Percentiles rank a stretch among this genome's conserved stretches.
Evolutionary conservation across 352 stramenopile genomes (phyloP).

Genomic region (Phytopythium helicoides): DNA sequence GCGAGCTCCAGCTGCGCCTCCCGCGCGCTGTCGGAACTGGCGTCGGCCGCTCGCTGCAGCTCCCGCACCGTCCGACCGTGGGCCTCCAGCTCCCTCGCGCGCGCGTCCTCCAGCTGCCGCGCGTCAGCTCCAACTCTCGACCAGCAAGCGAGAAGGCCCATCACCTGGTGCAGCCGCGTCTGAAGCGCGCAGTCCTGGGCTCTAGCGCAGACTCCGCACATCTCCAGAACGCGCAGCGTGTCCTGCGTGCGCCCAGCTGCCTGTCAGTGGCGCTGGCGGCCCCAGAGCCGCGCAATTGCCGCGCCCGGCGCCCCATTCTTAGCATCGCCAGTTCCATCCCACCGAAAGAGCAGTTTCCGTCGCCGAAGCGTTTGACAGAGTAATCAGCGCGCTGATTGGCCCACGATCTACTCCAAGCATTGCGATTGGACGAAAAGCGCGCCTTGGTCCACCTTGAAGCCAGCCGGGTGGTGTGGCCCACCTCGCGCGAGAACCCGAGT

Average conservation of each 20-base stretch:
- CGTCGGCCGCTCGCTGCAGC: constrained; percentile 33
- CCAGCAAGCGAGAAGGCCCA: neutral
- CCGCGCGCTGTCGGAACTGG: constrained; percentile 14
- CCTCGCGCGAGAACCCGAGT: constrained; percentile 6
- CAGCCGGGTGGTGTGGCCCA: constrained; percentile 4
- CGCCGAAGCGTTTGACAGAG: too few relatives aligned
- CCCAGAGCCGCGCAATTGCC: too few relatives aligned
- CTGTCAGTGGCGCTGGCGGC: too few relatives aligned
- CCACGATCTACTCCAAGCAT: too few relatives aligned
- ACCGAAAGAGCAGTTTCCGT: too few relatives aligned
- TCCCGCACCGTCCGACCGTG: constrained; percentile 36
- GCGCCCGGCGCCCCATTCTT: too few relatives aligned
- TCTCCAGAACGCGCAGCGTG: too few relatives aligned
- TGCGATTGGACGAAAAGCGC: neutral
- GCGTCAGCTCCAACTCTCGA: neutral
- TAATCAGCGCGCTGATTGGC: too few relatives aligned
- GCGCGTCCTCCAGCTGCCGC: constrained; percentile 36
- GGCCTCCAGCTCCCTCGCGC: constrained; percentile 43
- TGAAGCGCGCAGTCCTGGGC: constrained; percentile 25
- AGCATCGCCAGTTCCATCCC: too few relatives aligned
- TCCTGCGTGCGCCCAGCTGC: too few relatives aligned
- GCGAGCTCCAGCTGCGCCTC: constrained; percentile 39
- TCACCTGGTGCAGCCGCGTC: constrained; percentile 39
- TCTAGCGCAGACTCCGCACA: neutral
- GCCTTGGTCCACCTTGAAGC: constrained; percentile 2